Base-by-base conservation (phyloP, 176 grass and related monocot genomes). In the Bonia amplexicaulis region DNA sequence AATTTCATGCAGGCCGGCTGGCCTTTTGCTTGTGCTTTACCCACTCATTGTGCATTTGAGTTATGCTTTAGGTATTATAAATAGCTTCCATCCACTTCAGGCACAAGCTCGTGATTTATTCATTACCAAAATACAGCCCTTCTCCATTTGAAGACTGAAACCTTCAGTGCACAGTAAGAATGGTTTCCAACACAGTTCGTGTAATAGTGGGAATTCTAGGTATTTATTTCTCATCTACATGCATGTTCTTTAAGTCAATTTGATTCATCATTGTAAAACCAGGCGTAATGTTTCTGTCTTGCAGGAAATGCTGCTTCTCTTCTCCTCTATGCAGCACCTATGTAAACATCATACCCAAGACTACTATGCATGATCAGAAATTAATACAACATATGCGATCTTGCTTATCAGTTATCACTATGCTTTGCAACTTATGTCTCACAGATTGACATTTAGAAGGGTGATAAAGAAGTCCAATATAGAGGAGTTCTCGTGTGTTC, bases 401-500 rank as follows among this genome's bases (percentile, higher is more conserved):
- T 82, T 14, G 66, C 15, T 77, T 23, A 77, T 69, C 31, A 13
- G 39, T 40, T 40, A 40, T 5, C 39, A 40, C 35, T 45, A 27
- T 57, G 14, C 19, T 57, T 60, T 67, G 53, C 59, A 82, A 66
- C 57, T 66, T 47, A 49, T 37, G n/a, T 5, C 70, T 20, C 41
- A 44, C 62, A 94, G 89, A 80, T 54, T 91, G 64, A 94, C 92
- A 29, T 94, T 94, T 77, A 78, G 62, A 82, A 85, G 89, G 77
- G 89, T 94, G 44, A 33, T 89, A 26, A 91, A 51, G 72, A 94
- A 91, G 84, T 84, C 59, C 9, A 89, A 62, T 6, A 83, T 85
- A 49, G 84, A 91, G 71, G 89, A 87, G 23, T 94, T 94, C 58
- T 94, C 89, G 5, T 89, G 92, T 57, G 76, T 94, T 25, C 92